Evolutionary conservation across 768 basidiomycete genomes (phyloP), one percentile per base, ranked within the genome.

Genomic region (Coprinellus micaceus): DNA sequence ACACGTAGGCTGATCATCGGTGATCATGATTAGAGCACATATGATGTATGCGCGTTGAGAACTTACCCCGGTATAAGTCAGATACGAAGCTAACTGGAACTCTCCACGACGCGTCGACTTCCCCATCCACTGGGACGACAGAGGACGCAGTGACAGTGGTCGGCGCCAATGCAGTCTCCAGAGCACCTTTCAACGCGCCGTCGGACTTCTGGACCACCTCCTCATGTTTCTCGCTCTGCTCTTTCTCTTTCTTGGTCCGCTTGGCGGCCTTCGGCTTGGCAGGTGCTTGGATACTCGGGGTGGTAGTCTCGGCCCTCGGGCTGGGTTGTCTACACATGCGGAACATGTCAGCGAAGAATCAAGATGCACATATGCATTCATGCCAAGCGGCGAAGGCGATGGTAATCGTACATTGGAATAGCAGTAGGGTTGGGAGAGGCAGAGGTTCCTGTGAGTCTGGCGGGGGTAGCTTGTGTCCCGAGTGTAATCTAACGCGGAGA

Each of bases 31-130:
- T 21, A 53, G 53, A 52, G 39, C 48, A 22, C 51, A 15, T 40
- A 26, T 25, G 46, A 48, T 10, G 59, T 61, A 50, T 54, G 11
- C 29, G 36, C 37, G 4, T 12, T 28, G 40, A 43, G 17, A 36
- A 64, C 83, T 58, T 65, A 91, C 89, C 81, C 11, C 88, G 71
- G 63, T 90, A 81, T 2, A 77, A 61, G 54, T 80, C 78, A 13
- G 73, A 72, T 15, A 71, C 13, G 56, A 80, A 78, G 52, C 70
- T 57, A 37, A 44, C 7, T 12, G 24, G 36, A 21, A 21, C 51
- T 11, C 30, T 36, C 9, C 19, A 12, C 1, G 44, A 46, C 5
- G 6, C 26, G 44, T 22, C 21, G 21, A 19, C 44, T 17, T 25
- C 15, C 26, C 3, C 12, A 22, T 52, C 11, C 9, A 22, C n/a